Evolutionary conservation across 2,329 filamentous ascomycete species (phyloP).

Genomic region (Penicillium crustosum): DNA sequence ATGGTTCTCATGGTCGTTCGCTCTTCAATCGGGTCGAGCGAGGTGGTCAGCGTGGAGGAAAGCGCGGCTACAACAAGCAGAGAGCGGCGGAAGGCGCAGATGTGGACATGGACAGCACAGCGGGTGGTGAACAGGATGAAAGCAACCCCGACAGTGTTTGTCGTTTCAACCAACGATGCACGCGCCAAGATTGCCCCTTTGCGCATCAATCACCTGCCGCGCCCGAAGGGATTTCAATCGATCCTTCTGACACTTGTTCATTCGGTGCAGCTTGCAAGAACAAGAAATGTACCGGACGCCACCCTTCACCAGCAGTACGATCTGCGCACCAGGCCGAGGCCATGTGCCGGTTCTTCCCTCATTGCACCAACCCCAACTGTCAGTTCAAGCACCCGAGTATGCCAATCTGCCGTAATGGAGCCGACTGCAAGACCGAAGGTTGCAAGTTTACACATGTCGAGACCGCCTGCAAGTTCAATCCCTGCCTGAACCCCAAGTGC

Average conservation of each 20-base stretch:
- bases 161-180: constrained; percentile 86
- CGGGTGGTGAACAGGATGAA: constrained; percentile 50
- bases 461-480: constrained; percentile 84
- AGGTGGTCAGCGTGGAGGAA: constrained; percentile 53
- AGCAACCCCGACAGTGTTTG: constrained; percentile 67
- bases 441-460: constrained; percentile 91
- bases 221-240: constrained; percentile 71
- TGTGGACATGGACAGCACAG: constrained; percentile 37
- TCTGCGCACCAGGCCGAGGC: constrained; percentile 76
- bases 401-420: constrained; percentile 87
- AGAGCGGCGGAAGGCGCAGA: constrained; percentile 27
- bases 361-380: constrained; percentile 84
- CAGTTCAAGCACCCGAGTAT: constrained; percentile 85
- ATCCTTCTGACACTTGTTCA: constrained; percentile 75
- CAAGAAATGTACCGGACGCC: constrained; percentile 84
- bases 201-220: constrained; percentile 93
- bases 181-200: constrained; percentile 85
- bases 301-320: constrained; percentile 85
- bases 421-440: constrained; percentile 74
- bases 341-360: constrained; percentile 87
- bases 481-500: constrained; percentile 86
- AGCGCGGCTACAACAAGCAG: constrained; percentile 40
- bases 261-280: constrained; percentile 95
- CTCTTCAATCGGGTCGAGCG: constrained; percentile 70
- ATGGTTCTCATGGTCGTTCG: constrained; percentile 55